These are phyloP conservation scores for Mangifera indica DNA, from an alignment of 345 rosid species.

Conservation along the genomic window DNA sequence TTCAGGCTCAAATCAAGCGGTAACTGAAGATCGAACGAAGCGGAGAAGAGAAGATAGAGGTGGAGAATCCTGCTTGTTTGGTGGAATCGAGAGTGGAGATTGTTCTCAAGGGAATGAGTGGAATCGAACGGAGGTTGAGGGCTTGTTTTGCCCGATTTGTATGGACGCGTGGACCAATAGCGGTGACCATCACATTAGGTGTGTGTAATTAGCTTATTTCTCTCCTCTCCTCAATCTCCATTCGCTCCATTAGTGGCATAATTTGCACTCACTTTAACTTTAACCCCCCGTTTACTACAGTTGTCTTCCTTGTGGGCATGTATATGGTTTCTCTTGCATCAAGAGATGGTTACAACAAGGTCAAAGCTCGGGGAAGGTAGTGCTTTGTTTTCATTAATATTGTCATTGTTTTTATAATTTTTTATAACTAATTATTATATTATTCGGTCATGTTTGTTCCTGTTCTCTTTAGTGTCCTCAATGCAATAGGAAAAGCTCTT, in stretches of 20 bases:
- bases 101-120: conserved; percentile 47
- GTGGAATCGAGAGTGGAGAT: conserved; percentile 24
- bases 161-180: conserved; percentile 71
- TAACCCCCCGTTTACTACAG: conserved; percentile 31
- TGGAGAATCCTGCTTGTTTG: conserved; percentile 27
- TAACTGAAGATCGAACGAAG: conserved; percentile 32
- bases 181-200: conserved; percentile 82
- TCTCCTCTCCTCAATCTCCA: not conserved
- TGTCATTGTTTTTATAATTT: conserved; percentile 6
- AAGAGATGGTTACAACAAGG: conserved; percentile 66
- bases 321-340: conserved; percentile 82
- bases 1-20: conserved; percentile 12
- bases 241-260: not conserved
- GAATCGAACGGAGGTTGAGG: conserved; percentile 56
- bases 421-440: not conserved
- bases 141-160: conserved; percentile 71
- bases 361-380: conserved; percentile 58
- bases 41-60: conserved; percentile 30
- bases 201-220: not conserved
- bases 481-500: conserved; percentile 57
- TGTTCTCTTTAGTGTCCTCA: conserved; percentile 67
- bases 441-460: not conserved
- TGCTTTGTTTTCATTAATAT: conserved; percentile 17
- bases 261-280: not conserved
- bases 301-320: conserved; percentile 92